phyloP scores from a whole-genome alignment of 2,329 filamentous ascomycete genomes.

The Chrysoporthe cubensis region DNA sequence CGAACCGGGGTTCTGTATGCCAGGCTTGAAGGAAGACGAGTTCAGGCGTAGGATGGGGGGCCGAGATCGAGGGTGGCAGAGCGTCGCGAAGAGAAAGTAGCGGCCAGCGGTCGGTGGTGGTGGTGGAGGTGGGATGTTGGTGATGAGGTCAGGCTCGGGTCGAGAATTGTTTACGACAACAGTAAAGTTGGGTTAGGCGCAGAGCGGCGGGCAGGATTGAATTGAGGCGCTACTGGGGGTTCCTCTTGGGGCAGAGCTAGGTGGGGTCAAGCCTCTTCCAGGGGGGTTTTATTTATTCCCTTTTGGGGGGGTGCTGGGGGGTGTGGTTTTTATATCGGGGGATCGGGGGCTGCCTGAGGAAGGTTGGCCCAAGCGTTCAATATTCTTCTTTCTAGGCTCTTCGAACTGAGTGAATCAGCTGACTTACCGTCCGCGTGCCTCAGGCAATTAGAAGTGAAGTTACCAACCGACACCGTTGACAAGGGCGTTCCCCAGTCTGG shows the following conservation, averaged over 20 bases:
- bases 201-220: background rate
- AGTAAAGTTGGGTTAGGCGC: conserved; percentile 1
- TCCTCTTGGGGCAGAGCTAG: background rate
- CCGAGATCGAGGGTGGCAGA: background rate
- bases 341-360: background rate
- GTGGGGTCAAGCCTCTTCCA: conserved; percentile 12
- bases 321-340: background rate
- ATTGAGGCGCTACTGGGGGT: background rate
- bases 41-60: background rate
- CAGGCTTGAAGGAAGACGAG: background rate
- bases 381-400: background rate
- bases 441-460: background rate
- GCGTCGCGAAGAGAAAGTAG: background rate
- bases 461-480: too few relatives aligned
- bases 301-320: background rate
- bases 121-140: background rate
- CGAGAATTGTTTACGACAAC: conserved; percentile 15
- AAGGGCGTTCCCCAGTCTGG: background rate
- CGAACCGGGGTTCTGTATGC: background rate
- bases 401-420: conserved; percentile 15
- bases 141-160: conserved; percentile 11
- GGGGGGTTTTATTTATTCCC: background rate
- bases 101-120: background rate
- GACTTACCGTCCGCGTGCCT: conserved; percentile 3
- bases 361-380: conserved; percentile 11